These are phyloP conservation scores for Pseudogymnoascus sp. DNA, from an alignment of 2,329 filamentous ascomycete genomes.

Conservation along the genomic window DNA sequence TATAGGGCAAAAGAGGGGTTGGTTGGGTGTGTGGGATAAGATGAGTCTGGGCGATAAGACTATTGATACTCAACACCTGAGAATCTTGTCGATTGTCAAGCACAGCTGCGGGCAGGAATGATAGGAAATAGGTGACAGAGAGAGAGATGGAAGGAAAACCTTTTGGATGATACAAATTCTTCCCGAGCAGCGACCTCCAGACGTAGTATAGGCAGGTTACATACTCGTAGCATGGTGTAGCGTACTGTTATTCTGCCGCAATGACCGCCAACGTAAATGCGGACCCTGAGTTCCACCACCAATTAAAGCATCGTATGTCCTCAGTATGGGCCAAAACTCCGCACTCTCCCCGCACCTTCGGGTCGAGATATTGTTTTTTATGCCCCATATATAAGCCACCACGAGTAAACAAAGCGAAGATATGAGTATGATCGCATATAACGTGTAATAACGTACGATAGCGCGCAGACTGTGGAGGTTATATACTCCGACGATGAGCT, in stretches of 20 bases:
- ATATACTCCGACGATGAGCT: background rate
- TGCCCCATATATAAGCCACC: background rate
- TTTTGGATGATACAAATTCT: conserved; percentile 2
- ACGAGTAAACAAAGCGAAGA: background rate
- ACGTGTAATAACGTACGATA: background rate
- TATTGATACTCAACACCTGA: background rate
- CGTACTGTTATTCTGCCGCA: background rate
- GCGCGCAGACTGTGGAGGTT: background rate
- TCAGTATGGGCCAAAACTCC: background rate
- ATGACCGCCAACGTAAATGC: background rate
- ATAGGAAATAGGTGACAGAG: background rate
- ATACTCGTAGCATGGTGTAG: background rate
- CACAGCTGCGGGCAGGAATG: background rate
- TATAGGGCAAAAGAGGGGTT: conserved; percentile 10
- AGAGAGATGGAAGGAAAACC: background rate
- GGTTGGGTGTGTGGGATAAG: background rate
- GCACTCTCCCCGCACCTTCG: conserved; percentile 4
- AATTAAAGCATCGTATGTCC: background rate
- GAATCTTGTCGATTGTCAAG: background rate
- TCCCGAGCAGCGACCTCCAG: background rate
- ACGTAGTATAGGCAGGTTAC: background rate
- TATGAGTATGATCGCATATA: background rate
- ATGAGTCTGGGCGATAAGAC: background rate
- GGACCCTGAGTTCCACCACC: conserved; percentile 5
- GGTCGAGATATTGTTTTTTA: background rate